These are phyloP conservation scores for Diaporthe nobilis DNA, from an alignment of 2,329 filamentous ascomycete genomes.

Conservation along the genomic window DNA sequence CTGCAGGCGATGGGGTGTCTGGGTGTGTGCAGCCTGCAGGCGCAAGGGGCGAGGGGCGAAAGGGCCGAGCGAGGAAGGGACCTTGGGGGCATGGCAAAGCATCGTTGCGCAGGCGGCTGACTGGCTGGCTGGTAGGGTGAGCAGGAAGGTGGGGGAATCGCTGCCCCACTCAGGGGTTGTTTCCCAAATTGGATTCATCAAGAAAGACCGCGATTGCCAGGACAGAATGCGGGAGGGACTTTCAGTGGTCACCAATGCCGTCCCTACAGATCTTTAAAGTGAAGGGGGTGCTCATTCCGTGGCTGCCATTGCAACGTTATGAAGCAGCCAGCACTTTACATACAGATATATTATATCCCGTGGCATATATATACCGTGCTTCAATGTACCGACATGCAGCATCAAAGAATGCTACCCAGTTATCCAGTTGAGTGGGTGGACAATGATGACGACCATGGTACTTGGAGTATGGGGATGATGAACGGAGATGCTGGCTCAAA, in stretches of 20 bases:
- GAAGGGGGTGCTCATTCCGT: not conserved
- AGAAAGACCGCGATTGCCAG: not conserved
- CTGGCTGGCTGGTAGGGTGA: not conserved
- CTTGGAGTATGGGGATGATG: not conserved
- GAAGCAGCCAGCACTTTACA: slow-evolving; percentile 1
- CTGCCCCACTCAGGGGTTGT: slow-evolving; percentile 19
- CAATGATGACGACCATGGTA: not conserved
- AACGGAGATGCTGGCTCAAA: not conserved
- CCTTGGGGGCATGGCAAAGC: not conserved
- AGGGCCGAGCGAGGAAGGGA: not conserved
- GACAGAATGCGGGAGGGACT: not conserved
- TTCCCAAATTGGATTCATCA: slow-evolving; percentile 20
- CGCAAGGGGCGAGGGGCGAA: not conserved
- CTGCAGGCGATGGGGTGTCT: not conserved
- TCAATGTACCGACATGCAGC: not conserved
- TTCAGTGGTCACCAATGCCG: not conserved
- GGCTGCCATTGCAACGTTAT: not conserved
- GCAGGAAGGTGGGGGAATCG: not conserved
- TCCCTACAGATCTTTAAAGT: not conserved
- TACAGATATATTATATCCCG: not conserved
- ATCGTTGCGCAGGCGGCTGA: not conserved
- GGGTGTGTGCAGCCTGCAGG: slow-evolving; percentile 1
- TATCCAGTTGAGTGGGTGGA: not conserved
- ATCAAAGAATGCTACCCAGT: not conserved
- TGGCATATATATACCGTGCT: not conserved